Percentiles rank a stretch among this genome's conserved stretches.
Conservation (phyloP, 1,139 yeast genomes). For the Yamadazyma mexicana region DNA sequence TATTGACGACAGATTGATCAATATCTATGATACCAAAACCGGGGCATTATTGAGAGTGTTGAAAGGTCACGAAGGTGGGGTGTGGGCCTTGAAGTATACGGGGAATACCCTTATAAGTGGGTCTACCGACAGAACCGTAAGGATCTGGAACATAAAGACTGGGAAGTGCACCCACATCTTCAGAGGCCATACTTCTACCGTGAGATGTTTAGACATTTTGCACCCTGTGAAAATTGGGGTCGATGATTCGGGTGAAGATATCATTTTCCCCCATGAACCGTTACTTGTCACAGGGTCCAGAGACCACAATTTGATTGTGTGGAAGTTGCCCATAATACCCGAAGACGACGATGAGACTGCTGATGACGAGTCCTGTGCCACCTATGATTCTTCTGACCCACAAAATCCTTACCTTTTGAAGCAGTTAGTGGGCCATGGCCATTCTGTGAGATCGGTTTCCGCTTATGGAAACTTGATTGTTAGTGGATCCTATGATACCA, state of each 20-base stretch:
- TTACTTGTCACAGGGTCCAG: constrained; percentile 86
- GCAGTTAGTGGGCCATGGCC: constrained; percentile 81
- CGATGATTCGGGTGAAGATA: constrained; percentile 62
- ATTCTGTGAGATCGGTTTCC: constrained; percentile 83
- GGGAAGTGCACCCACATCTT: constrained; percentile 83
- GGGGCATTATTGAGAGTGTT: constrained; percentile 70
- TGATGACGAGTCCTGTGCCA: constrained; percentile 17
- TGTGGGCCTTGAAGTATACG: constrained; percentile 93
- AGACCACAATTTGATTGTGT: constrained; percentile 84
- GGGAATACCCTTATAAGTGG: constrained; percentile 88
- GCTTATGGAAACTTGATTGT: constrained; percentile 84
- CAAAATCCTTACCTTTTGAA: constrained; percentile 73
- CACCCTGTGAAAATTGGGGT: constrained; percentile 63
- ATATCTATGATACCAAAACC: constrained; percentile 75
- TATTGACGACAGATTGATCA: constrained; percentile 82
- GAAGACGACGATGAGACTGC: constrained; percentile 23
- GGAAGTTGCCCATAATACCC: constrained; percentile 72
- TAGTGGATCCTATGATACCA: constrained; percentile 89
- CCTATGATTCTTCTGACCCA: constrained; percentile 35
- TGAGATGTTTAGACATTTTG: constrained; percentile 83
- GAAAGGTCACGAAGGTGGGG: constrained; percentile 95
- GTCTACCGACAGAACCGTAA: constrained; percentile 82
- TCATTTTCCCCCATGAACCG: constrained; percentile 62
- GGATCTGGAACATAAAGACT: constrained; percentile 82
- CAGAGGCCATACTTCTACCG: constrained; percentile 90